Conservation (phyloP, 345 rosid genomes). For the Salix koriyanagi region DNA sequence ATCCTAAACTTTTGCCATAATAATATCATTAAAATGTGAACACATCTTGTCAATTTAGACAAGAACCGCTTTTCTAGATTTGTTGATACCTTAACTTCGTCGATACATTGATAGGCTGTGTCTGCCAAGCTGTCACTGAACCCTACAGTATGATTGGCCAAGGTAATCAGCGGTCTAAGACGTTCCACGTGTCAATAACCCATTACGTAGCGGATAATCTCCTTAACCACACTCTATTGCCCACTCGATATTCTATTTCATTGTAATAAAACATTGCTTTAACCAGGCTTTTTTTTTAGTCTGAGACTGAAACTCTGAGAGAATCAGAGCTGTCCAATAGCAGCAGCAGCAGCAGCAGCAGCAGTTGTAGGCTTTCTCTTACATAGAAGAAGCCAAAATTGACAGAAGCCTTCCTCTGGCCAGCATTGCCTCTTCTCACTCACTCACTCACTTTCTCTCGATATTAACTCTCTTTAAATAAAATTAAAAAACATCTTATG, state of each 20-base stretch:
- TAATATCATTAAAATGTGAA: neutral
- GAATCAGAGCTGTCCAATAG: constrained; percentile 50
- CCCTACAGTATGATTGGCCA: constrained; percentile 54
- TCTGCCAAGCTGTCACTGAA: constrained; percentile 49
- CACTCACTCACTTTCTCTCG: constrained; percentile 16
- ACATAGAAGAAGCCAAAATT: constrained; percentile 34
- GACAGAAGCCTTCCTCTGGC: constrained; percentile 40
- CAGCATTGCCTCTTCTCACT: constrained; percentile 19
- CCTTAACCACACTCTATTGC: constrained; percentile 24
- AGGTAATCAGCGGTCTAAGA: constrained; percentile 29
- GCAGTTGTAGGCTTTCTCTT: constrained; percentile 22
- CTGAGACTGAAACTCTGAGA: constrained; percentile 32
- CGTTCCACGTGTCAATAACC: constrained; percentile 45
- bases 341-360: constrained; percentile 40
- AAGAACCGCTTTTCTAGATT: constrained; percentile 4
- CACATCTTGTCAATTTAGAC: neutral
- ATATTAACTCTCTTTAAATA: neutral
- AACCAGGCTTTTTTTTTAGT: neutral
- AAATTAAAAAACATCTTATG: constrained; percentile 24
- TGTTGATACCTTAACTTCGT: constrained; percentile 76
- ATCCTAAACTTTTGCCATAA: neutral
- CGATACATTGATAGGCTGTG: constrained; percentile 75
- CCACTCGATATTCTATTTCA: constrained; percentile 34
- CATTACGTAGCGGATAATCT: constrained; percentile 38
- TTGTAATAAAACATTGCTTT: neutral